Conservation (phyloP, 208 protist genomes). For the Endotrypanum monterogeii region DNA sequence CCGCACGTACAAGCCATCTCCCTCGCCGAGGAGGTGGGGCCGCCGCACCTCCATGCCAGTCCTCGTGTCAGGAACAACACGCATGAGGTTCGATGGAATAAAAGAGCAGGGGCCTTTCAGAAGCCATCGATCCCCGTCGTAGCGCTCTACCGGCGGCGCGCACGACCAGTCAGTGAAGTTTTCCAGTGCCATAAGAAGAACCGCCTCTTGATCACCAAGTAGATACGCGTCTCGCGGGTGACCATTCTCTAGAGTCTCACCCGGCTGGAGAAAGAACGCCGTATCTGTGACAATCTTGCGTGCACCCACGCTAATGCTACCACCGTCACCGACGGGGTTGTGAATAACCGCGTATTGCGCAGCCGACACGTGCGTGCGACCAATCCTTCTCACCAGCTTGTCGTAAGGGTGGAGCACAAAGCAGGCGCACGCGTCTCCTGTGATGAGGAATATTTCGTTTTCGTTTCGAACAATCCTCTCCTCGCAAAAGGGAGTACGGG, state of each 20-base stretch:
- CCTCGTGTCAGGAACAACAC: constrained; percentile 41
- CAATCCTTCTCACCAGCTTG: constrained; percentile 62
- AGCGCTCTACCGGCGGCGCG: constrained; percentile 38
- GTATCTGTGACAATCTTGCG: constrained; percentile 70
- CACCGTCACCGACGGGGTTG: constrained; percentile 36
- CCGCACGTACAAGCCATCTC: constrained; percentile 86
- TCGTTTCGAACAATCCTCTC: constrained; percentile 56
- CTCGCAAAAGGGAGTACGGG: constrained; percentile 52
- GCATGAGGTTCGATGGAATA: constrained; percentile 50
- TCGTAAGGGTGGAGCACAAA: constrained; percentile 95
- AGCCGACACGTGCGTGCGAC: constrained; percentile 60
- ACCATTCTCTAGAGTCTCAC: constrained; percentile 69
- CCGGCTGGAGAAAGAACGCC: constrained; percentile 87
- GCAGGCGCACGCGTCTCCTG: constrained; percentile 62
- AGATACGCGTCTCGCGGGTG: constrained; percentile 67
- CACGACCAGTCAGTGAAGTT: constrained; percentile 53
- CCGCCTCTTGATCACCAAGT: constrained; percentile 78
- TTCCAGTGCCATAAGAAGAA: constrained; percentile 75
- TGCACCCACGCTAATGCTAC: background rate
- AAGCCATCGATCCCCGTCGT: constrained; percentile 90
- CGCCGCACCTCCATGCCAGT: constrained; percentile 45
- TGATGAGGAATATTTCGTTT: constrained; percentile 87
- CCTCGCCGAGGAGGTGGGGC: constrained; percentile 58
- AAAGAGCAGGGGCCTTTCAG: constrained; percentile 87
- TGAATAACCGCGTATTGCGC: constrained; percentile 40